These are phyloP conservation scores for Rhodotorula sp. DNA, from an alignment of 1,284 basidiomycete species.

Conservation along the genomic window DNA sequence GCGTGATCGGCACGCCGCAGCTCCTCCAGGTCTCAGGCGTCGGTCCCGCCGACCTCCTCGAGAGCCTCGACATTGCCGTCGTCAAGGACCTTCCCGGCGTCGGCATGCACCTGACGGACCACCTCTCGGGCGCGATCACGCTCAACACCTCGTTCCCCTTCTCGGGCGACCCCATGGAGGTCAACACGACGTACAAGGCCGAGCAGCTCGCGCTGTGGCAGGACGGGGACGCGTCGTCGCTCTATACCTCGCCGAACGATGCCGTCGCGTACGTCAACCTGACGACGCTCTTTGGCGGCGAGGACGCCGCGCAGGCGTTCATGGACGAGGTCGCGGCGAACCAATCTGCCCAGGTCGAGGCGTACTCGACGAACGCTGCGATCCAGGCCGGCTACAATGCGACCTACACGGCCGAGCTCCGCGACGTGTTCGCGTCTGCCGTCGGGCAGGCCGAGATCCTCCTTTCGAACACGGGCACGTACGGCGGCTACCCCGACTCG, in stretches of 20 bases:
- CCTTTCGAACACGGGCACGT: constrained; percentile 58
- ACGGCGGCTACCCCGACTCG: constrained; percentile 48
- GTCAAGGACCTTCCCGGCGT: constrained; percentile 60
- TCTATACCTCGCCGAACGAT: constrained; percentile 67
- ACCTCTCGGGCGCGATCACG: constrained; percentile 44
- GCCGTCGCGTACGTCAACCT: constrained; percentile 67
- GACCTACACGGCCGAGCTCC: constrained; percentile 39
- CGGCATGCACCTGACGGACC: constrained; percentile 49
- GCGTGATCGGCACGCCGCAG: constrained; percentile 54
- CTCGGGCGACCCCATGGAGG: constrained; percentile 44
- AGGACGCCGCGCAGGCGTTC: constrained; percentile 43
- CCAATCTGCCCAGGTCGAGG: constrained; percentile 50
- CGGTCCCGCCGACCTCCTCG: constrained; percentile 63
- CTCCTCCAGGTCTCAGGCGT: constrained; percentile 71
- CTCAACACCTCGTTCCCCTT: constrained; percentile 39
- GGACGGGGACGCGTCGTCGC: constrained; percentile 49
- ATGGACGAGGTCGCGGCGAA: constrained; percentile 51
- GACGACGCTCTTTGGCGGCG: constrained; percentile 57
- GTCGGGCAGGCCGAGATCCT: constrained; percentile 67
- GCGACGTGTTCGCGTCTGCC: constrained; percentile 44
- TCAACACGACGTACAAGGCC: constrained; percentile 41
- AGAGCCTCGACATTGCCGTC: constrained; percentile 58
- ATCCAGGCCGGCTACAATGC: constrained; percentile 32
- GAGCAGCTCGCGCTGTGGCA: constrained; percentile 44
- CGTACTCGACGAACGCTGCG: constrained; percentile 28